phyloP scores from a whole-genome alignment of 768 basidiomycete species.

The Ramaria sp. region DNA sequence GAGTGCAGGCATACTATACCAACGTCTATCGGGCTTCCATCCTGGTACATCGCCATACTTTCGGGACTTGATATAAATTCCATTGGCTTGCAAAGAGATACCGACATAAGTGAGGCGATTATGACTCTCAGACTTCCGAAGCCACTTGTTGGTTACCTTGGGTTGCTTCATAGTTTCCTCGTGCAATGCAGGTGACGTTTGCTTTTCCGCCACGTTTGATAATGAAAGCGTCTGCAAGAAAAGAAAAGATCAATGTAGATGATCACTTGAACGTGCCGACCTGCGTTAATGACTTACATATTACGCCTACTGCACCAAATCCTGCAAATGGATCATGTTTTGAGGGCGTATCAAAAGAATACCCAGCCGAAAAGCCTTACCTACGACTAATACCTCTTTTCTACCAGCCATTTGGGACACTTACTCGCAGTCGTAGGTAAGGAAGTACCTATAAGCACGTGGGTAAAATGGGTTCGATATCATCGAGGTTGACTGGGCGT shows the following conservation, averaged over 20 bases:
- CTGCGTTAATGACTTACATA: slow-evolving; percentile 34
- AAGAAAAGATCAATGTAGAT: neutral
- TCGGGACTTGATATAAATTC: slow-evolving; percentile 43
- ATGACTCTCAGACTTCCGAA: neutral
- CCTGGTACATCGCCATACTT: slow-evolving; percentile 48
- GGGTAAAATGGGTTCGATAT: no score
- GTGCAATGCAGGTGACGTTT: slow-evolving; percentile 60
- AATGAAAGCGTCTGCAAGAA: slow-evolving; percentile 39
- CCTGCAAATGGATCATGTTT: slow-evolving; percentile 9
- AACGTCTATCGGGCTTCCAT: slow-evolving; percentile 59
- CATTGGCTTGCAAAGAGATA: slow-evolving; percentile 29
- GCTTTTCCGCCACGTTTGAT: slow-evolving; percentile 47
- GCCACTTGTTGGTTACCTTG: slow-evolving; percentile 25
- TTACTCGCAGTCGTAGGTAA: no score
- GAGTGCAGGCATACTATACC: slow-evolving; percentile 14
- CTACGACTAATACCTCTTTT: neutral
- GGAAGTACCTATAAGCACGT: no score
- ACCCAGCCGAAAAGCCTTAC: neutral
- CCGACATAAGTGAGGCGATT: neutral
- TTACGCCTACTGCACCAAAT: slow-evolving; percentile 54
- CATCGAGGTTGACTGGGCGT: no score
- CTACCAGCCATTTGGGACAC: neutral
- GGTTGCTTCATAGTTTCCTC: slow-evolving; percentile 54
- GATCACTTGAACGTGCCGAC: neutral
- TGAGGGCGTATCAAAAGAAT: neutral